Conservation (phyloP, 352 stramenopile species). For the Phytopythium ostracodes region DNA sequence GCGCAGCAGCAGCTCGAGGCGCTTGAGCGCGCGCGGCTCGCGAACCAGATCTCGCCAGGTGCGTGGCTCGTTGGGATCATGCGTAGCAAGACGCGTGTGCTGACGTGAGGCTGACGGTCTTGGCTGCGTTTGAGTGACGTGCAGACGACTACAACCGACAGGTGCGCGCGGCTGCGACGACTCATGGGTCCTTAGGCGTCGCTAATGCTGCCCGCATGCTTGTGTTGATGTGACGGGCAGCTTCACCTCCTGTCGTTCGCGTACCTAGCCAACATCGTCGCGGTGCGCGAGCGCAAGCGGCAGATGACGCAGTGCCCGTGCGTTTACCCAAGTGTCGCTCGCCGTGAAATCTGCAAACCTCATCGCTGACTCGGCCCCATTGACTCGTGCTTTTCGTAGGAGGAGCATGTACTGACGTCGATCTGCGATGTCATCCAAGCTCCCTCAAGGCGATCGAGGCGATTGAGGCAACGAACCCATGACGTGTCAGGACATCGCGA, state of each 20-base stretch:
- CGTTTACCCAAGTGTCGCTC: not conserved
- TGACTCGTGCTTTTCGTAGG: conserved; percentile 10
- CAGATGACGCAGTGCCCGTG: conserved; percentile 26
- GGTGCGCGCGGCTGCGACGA: conserved; percentile 9
- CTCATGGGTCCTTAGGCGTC: too few species aligned
- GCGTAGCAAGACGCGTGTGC: not conserved
- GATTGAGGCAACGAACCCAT: too few species aligned
- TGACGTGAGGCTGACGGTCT: not conserved
- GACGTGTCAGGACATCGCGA: too few species aligned
- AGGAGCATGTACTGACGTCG: conserved; percentile 50
- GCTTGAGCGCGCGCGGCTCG: conserved; percentile 36
- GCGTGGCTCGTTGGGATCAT: not conserved
- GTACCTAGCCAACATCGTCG: conserved; percentile 51
- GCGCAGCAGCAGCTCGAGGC: conserved; percentile 33
- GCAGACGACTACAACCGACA: conserved; percentile 48
- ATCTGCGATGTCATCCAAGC: too few species aligned
- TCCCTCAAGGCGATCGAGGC: too few species aligned
- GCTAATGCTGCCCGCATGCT: not conserved
- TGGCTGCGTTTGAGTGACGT: not conserved
- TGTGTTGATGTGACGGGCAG: conserved; percentile 10
- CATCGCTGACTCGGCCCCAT: not conserved
- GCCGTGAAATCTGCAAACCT: not conserved
- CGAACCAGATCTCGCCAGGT: conserved; percentile 40
- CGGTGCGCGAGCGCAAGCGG: conserved; percentile 37
- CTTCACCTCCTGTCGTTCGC: conserved; percentile 47